Percentiles rank a stretch among this genome's conserved stretches.
Evolutionary conservation across 2,329 filamentous ascomycete species (phyloP).

Genomic region (Mariannaea elegans): DNA sequence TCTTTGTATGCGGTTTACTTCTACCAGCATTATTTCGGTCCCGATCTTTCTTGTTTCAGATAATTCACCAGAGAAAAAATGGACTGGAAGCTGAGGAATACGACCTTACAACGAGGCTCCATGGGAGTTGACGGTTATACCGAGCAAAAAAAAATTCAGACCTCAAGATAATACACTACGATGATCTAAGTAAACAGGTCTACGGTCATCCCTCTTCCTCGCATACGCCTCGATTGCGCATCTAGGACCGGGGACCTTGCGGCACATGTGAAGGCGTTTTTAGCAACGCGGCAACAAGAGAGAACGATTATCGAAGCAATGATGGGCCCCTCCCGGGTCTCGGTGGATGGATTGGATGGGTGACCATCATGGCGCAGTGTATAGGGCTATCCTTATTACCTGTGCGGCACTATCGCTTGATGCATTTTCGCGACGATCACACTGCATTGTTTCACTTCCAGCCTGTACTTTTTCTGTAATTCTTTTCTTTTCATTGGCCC

Average conservation of each 20-base stretch:
- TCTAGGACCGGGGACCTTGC: neutral
- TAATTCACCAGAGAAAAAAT: slow-evolving; percentile 28
- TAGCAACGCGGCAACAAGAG: neutral
- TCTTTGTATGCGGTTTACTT: slow-evolving; percentile 37
- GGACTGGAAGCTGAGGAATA: slow-evolving; percentile 32
- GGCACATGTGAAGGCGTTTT: neutral
- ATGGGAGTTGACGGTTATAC: slow-evolving; percentile 45
- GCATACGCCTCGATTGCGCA: neutral
- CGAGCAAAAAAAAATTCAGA: slow-evolving; percentile 44
- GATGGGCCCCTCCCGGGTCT: neutral
- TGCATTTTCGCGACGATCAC: slow-evolving; percentile 18
- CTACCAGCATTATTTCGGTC: slow-evolving; percentile 28
- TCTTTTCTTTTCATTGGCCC: slow-evolving; percentile 6
- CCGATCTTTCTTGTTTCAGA: slow-evolving; percentile 26
- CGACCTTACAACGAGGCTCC: slow-evolving; percentile 34
- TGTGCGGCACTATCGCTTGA: slow-evolving; percentile 3
- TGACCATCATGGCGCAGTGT: neutral
- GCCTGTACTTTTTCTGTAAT: slow-evolving; percentile 19
- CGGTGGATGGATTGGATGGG: neutral
- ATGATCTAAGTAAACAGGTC: slow-evolving; percentile 41
- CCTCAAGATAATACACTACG: slow-evolving; percentile 50
- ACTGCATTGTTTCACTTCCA: slow-evolving; percentile 14
- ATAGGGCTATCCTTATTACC: neutral
- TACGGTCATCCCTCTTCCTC: slow-evolving; percentile 2
- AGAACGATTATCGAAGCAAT: slow-evolving; percentile 1